Evolutionary conservation across 805 yeast genomes (phyloP).

Genomic region (Phaffomyces antillensis): DNA sequence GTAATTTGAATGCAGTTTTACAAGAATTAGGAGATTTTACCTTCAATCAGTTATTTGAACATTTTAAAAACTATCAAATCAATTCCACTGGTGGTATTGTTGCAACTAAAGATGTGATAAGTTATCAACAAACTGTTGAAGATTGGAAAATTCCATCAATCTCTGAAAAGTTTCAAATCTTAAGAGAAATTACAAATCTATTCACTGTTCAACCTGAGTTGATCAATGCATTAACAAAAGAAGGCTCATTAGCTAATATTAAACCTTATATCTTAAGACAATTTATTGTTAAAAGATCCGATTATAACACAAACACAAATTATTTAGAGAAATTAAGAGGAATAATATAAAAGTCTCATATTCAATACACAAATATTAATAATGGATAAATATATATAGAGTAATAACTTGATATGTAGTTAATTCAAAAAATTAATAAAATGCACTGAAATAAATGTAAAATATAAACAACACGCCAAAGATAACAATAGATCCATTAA

Average conservation of each 20-base stretch:
- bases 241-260: slow-evolving; percentile 66
- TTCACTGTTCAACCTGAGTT: slow-evolving; percentile 81
- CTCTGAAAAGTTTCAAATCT: slow-evolving; percentile 55
- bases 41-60: slow-evolving; percentile 54
- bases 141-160: slow-evolving; percentile 59
- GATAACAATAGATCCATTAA: slow-evolving; percentile 6
- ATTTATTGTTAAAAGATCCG: slow-evolving; percentile 63
- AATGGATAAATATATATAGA: background rate
- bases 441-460: slow-evolving; percentile 16
- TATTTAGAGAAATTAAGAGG: slow-evolving; percentile 21
- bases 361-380: no score
- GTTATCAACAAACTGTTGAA: slow-evolving; percentile 63
- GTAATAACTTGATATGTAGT: background rate
- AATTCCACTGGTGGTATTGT: slow-evolving; percentile 78
- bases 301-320: slow-evolving; percentile 44
- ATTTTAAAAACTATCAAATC: slow-evolving; percentile 68
- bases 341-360: slow-evolving; percentile 10
- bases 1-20: slow-evolving; percentile 45
- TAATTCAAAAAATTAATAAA: background rate
- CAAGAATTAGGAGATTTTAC: slow-evolving; percentile 51
- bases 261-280: slow-evolving; percentile 56
- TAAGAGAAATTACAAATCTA: slow-evolving; percentile 77
- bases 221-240: slow-evolving; percentile 69
- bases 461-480: slow-evolving; percentile 15
- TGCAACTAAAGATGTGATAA: slow-evolving; percentile 74